A percentile compares a stretch with the other conserved stretches of the same genome.
phyloP scores from a whole-genome alignment of 257 asterid genomes.

The Nyctanthes arbortristis region DNA sequence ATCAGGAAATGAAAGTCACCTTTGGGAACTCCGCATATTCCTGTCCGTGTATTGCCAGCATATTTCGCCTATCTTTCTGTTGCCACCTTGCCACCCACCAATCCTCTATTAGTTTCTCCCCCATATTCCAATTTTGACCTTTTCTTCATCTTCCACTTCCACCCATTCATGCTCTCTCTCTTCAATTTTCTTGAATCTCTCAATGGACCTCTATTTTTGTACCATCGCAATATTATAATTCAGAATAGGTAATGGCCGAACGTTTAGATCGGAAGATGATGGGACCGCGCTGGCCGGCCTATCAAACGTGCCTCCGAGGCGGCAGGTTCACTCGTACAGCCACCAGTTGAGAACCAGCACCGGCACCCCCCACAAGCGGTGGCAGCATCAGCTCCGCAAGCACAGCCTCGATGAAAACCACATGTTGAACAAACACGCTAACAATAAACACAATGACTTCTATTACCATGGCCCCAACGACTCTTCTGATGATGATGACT shows the following conservation, averaged over 20 bases:
- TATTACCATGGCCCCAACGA: slow-evolving; percentile 4
- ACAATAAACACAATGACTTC: slow-evolving; percentile 2
- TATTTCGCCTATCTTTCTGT: background rate
- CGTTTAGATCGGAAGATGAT: slow-evolving; percentile 37
- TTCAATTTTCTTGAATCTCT: background rate
- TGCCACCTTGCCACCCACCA: background rate
- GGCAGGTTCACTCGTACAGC: slow-evolving; percentile 45
- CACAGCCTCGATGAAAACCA: slow-evolving; percentile 68
- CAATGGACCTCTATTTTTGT: no score
- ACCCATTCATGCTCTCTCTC: background rate
- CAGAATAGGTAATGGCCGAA: slow-evolving; percentile 26
- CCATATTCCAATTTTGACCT: background rate
- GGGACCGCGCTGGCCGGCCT: slow-evolving; percentile 33
- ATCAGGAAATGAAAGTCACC: no score
- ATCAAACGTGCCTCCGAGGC: slow-evolving; percentile 19
- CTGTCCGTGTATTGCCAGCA: background rate
- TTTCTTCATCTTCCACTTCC: background rate
- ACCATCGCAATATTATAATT: no score
- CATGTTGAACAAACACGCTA: slow-evolving; percentile 25
- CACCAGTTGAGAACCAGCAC: slow-evolving; percentile 48
- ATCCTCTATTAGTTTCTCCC: background rate
- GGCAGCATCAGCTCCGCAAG: slow-evolving; percentile 45
- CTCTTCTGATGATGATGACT: slow-evolving; percentile 56
- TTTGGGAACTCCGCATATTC: background rate
- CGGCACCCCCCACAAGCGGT: slow-evolving; percentile 35